These are phyloP conservation scores for Acacia melanoxylon DNA, from an alignment of 306 rosid species.

Conservation along the genomic window DNA sequence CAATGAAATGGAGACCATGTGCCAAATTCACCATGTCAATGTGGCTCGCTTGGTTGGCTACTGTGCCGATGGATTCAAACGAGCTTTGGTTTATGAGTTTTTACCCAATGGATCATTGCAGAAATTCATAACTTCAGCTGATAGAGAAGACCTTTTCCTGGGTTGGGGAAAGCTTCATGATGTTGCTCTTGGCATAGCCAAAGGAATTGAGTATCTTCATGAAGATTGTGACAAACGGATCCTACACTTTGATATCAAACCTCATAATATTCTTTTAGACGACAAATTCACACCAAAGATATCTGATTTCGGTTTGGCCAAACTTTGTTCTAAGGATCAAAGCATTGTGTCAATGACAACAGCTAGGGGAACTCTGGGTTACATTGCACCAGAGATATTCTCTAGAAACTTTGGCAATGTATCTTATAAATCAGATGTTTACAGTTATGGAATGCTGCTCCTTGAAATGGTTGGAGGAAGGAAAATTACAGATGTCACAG, in stretches of 20 bases:
- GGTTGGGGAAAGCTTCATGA: background rate
- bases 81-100: conserved; percentile 11
- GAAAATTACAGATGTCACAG: conserved; percentile 13
- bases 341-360: background rate
- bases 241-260: background rate
- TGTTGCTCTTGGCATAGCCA: background rate
- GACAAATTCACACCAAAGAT: background rate
- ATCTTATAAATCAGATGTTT: background rate
- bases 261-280: background rate
- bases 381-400: background rate
- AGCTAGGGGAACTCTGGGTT: background rate
- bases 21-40: conserved; percentile 41
- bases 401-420: background rate
- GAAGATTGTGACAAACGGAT: background rate
- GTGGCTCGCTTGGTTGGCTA: conserved; percentile 39
- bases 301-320: background rate
- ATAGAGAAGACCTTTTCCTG: background rate
- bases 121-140: conserved; percentile 2
- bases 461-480: background rate
- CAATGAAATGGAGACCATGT: conserved; percentile 42
- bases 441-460: background rate
- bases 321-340: background rate
- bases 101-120: background rate
- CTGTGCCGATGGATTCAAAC: conserved; percentile 33
- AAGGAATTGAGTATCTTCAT: background rate